phyloP scores from a whole-genome alignment of 2,329 filamentous ascomycete genomes.

The Biscogniauxia marginata region DNA sequence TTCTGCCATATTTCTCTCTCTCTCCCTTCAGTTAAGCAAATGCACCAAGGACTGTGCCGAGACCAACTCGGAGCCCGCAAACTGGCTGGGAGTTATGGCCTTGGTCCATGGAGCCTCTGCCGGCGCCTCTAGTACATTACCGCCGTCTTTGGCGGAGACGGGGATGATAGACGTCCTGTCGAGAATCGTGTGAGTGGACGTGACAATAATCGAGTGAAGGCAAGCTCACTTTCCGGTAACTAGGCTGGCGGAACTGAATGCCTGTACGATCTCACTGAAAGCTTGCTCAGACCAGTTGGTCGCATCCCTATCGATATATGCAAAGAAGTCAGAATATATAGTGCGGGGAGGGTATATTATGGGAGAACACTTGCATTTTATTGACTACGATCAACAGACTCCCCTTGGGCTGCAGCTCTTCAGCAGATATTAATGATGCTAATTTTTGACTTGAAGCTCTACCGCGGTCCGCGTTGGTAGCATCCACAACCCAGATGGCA shows the following conservation, averaged over 20 bases:
- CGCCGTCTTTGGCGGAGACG: neutral
- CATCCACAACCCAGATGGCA: conserved; percentile 5
- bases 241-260: neutral
- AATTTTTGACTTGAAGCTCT: conserved; percentile 1
- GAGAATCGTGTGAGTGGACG: neutral
- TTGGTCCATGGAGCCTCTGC: neutral
- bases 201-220: neutral
- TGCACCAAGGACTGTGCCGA: neutral
- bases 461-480: neutral
- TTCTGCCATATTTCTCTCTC: neutral
- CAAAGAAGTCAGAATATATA: neutral
- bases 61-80: neutral
- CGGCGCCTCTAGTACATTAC: neutral
- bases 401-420: neutral
- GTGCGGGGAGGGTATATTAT: neutral
- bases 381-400: neutral
- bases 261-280: neutral
- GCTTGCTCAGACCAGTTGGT: neutral
- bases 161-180: neutral
- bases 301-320: neutral
- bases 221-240: neutral
- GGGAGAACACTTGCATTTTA: neutral
- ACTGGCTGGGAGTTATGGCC: neutral
- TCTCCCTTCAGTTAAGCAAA: neutral
- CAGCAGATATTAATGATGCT: conserved; percentile 1